These are phyloP conservation scores for Coemansia brasiliensis DNA, from an alignment of 192 early-diverging fungal species.

Conservation along the genomic window DNA sequence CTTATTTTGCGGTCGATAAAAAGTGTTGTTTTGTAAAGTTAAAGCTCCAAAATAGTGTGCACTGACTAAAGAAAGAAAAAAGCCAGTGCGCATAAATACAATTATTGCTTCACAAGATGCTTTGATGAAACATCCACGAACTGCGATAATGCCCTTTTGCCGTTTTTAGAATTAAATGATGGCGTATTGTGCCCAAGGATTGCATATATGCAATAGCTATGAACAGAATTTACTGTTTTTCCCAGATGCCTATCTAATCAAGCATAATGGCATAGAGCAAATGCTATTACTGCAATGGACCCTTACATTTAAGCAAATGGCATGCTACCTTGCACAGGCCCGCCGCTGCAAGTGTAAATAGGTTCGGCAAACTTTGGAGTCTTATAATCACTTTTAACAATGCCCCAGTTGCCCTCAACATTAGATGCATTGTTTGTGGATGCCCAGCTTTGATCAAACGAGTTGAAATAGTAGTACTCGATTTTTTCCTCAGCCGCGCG, in stretches of 20 bases:
- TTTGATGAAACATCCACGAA: constrained; percentile 1
- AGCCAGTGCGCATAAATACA: too few relatives aligned
- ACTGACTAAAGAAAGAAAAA: too few relatives aligned
- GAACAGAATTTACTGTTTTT: neutral
- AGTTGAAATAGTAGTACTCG: constrained; percentile 61
- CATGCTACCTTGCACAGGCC: neutral
- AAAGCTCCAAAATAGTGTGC: too few relatives aligned
- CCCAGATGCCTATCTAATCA: neutral
- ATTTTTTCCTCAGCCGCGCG: constrained; percentile 50
- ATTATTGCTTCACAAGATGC: too few relatives aligned
- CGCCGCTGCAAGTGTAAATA: constrained; percentile 14
- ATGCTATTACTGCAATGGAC: too few relatives aligned
- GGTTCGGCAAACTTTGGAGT: constrained; percentile 40
- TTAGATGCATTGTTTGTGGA: constrained; percentile 40
- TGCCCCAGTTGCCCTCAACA: constrained; percentile 49
- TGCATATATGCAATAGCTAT: neutral
- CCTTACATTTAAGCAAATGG: too few relatives aligned
- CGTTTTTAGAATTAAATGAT: constrained; percentile 1
- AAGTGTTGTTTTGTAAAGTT: too few relatives aligned
- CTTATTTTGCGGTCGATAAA: too few relatives aligned
- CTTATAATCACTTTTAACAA: constrained; percentile 24
- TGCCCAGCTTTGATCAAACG: constrained; percentile 66
- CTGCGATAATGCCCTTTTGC: neutral
- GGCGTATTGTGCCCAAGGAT: neutral
- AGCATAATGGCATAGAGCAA: too few relatives aligned